Evolutionary conservation across 805 yeast species (phyloP).

Genomic region (Saccharomyces jurei): DNA sequence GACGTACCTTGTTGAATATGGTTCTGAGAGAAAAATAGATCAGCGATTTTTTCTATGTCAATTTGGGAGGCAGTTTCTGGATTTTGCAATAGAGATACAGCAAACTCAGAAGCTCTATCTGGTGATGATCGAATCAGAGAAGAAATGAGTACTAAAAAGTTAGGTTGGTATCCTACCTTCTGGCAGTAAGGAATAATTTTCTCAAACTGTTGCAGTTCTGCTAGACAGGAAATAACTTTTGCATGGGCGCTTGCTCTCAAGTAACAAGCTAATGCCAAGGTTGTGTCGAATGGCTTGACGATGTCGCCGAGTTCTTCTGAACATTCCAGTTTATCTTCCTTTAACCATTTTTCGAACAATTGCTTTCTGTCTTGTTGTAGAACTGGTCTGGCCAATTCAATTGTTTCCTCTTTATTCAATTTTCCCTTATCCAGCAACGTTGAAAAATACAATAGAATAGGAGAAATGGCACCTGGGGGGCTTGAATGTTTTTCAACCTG

Average conservation of each 20-base stretch:
- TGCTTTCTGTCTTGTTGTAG: slow-evolving; percentile 91
- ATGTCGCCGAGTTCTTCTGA: slow-evolving; percentile 98
- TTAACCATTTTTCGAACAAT: slow-evolving; percentile 90
- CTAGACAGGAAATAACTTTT: slow-evolving; percentile 85
- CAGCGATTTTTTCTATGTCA: slow-evolving; percentile 81
- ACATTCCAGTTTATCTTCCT: slow-evolving; percentile 85
- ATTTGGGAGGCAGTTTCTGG: slow-evolving; percentile 52
- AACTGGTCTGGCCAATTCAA: slow-evolving; percentile 92
- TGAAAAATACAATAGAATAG: slow-evolving; percentile 86
- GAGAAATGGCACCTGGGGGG: slow-evolving; percentile 91
- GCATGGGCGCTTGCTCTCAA: slow-evolving; percentile 73
- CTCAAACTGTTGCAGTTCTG: slow-evolving; percentile 94
- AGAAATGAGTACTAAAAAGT: slow-evolving; percentile 81
- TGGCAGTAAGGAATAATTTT: slow-evolving; percentile 91
- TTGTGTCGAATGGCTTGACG: slow-evolving; percentile 78
- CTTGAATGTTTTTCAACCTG: slow-evolving; percentile 81
- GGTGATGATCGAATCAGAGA: slow-evolving; percentile 87
- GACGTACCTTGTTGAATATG: slow-evolving; percentile 97
- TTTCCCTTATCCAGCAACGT: slow-evolving; percentile 88
- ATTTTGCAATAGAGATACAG: slow-evolving; percentile 67
- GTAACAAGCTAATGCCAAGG: slow-evolving; percentile 86
- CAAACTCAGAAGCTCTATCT: slow-evolving; percentile 97
- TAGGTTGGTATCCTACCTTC: slow-evolving; percentile 82
- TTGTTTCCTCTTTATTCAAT: slow-evolving; percentile 83
- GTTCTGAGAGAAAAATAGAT: slow-evolving; percentile 89